Evolutionary conservation across 495 filamentous ascomycete species (phyloP), one percentile per base, ranked within the genome.

Genomic region (Polyplosphaeria fusca): DNA sequence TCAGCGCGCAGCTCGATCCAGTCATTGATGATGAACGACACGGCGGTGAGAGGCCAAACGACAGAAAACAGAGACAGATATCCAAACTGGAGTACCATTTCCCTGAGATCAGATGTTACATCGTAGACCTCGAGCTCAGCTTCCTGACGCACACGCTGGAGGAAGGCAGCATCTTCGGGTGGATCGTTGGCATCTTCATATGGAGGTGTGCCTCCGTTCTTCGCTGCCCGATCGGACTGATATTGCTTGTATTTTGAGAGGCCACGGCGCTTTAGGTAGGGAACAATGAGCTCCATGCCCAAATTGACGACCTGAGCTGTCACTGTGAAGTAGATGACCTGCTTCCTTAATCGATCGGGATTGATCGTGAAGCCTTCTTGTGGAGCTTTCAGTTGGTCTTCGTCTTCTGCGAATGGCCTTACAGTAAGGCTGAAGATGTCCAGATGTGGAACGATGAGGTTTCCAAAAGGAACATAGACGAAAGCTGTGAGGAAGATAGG

Each of bases 241-340:
- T 83, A 81, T 41, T 86, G 75, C 67, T 91, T 88, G 62, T 88
- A 88, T 59, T 89, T 86, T 40, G 79, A 80, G 65, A 86, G 81
- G 2, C 81, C 76, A 60, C 77, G 78, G 60, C 90, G 86, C 70
- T 95, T 94, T 18, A 89, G 69, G 63, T 86, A 88, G 0, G 93
- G 93, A 22, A 96, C 84, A 41, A 96, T 78, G 14, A 89, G 82
- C 67, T 98, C 94, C 70, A 92, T 81, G 23, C 79, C 86, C 19
- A 95, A 83, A 54, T 87, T 89, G 55, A 98, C 88, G 39, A 92
- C 83, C 67, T 98, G 93, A 0, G 92, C 93, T 0, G 93, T 97
- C 12, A 97, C 90, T 0, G 93, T 92, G 68, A 96, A 95, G 70
- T 97, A 98, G 63, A 97, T 88, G 52, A 97, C 87, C 70, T 98